These are phyloP conservation scores for Cylindrotheca closterium DNA, from an alignment of 108 stramenopile species.

Conservation along the genomic window DNA sequence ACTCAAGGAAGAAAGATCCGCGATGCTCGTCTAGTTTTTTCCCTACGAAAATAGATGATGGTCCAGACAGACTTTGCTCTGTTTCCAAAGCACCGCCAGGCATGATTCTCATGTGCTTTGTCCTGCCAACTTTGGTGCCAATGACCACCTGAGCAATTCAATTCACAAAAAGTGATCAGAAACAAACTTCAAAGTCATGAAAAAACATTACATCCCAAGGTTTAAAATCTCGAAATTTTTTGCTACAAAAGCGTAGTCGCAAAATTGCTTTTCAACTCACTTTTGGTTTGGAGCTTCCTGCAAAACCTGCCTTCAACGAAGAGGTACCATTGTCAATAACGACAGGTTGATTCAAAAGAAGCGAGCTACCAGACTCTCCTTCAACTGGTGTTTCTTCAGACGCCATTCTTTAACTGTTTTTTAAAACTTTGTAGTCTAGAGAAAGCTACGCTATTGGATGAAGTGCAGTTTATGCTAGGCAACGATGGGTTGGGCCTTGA, in stretches of 20 bases:
- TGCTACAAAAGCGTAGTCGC: too few species aligned
- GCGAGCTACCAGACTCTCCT: conserved; percentile 35
- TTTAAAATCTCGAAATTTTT: too few species aligned
- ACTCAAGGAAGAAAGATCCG: conserved; percentile 86
- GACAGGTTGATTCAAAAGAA: conserved; percentile 91
- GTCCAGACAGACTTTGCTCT: conserved; percentile 59
- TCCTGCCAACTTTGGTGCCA: conserved; percentile 89
- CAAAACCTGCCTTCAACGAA: conserved; percentile 94
- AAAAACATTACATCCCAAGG: too few species aligned
- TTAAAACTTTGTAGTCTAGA: too few species aligned
- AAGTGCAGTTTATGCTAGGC: too few species aligned
- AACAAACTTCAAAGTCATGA: conserved; percentile 3
- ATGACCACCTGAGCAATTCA: conserved; percentile 57
- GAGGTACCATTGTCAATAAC: conserved; percentile 96
- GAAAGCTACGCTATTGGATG: too few species aligned
- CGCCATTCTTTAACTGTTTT: conserved; percentile 11
- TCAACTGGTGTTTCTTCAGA: conserved; percentile 42
- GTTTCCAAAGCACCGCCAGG: conserved; percentile 92
- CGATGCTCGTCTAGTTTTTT: conserved; percentile 91
- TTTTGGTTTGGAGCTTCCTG: conserved; percentile 95
- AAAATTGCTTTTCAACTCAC: too few species aligned
- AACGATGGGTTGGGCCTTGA: too few species aligned
- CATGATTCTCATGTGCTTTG: conserved; percentile 95
- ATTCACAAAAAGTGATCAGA: neutral
- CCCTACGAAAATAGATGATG: conserved; percentile 88